Evolutionary conservation across 768 basidiomycete species (phyloP), one percentile per base, ranked within the genome.

Genomic region (Gloeostereum incarnatum): DNA sequence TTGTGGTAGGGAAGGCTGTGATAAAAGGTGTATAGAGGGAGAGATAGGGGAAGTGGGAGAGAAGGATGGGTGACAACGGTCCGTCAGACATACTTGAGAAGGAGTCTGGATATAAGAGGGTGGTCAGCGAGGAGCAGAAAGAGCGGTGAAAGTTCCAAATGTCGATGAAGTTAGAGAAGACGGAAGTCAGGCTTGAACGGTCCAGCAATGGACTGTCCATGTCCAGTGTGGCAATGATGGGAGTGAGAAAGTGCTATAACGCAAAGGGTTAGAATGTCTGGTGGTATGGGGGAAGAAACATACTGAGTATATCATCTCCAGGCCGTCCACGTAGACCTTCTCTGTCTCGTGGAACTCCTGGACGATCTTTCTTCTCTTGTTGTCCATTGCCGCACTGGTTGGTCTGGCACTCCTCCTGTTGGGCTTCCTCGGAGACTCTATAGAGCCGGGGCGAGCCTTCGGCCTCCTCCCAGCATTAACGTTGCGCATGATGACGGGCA

Each of bases 161-260:
- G 57, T 91, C 88, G 52, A 89, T 80, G 46, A 91, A 89, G 56
- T 90, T 90, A 45, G 82, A 83, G 57, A 92, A 92, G 24, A 90
- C 65, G 9, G 77, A 68, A 1, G 79, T 83, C 41, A 91, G 69
- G 31, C 77, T 71, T 2, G 71, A 57, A 40, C 84, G 75, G 42
- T 77, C 67, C 35, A 91, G 66, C n/a, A 91, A 57, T 2, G 85
- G 80, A 18, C 73, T 65, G 3, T 75, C 48, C 2, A 73, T 76
- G 44, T 86, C 82, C 45, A 90, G 61, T 4, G 89, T 81, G 14
- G 64, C 63, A 45, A 91, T 78, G 41, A 92, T 78, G 2, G 88
- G 89, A 7, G 73, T 72, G 21, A 92, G 68, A 50, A 92, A 92
- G 53, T 88, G 80, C 87, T 91, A 26, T 20, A 37, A 9, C 14